Conservation (phyloP, 495 filamentous ascomycete genomes). For the Penicillium pancosmium region DNA sequence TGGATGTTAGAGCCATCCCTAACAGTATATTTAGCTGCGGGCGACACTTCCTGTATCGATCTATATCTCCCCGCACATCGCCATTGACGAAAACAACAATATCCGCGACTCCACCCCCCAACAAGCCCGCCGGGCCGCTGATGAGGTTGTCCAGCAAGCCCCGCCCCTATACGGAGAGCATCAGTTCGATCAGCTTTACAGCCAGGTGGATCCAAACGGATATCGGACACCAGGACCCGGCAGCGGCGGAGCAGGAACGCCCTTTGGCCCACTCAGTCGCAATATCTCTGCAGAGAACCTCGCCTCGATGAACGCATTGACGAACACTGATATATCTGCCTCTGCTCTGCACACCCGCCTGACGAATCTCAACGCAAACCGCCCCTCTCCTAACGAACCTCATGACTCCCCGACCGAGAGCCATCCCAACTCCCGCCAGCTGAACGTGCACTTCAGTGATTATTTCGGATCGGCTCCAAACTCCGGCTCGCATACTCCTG, state of each 20-base stretch:
- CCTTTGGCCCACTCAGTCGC: conserved; percentile 73
- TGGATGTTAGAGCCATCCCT: conserved; percentile 1
- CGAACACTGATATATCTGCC: conserved; percentile 52
- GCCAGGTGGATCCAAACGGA: conserved; percentile 74
- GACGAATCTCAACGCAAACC: conserved; percentile 53
- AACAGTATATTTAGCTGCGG: conserved; percentile 58
- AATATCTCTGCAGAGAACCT: conserved; percentile 81
- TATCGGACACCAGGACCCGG: conserved; percentile 73
- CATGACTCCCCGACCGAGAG: conserved; percentile 27
- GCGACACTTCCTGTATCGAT: conserved; percentile 84
- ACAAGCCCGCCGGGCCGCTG: conserved; percentile 33
- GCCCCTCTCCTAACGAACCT: conserved; percentile 27
- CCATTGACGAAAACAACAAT: conserved; percentile 78
- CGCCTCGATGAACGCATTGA: conserved; percentile 59
- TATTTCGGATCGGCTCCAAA: conserved; percentile 37
- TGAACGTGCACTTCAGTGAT: conserved; percentile 35
- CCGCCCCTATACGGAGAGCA: conserved; percentile 90
- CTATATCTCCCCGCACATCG: conserved; percentile 90
- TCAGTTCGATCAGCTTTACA: conserved; percentile 83
- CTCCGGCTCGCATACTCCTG: conserved; percentile 41
- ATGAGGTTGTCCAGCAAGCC: conserved; percentile 57
- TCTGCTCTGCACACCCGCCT: conserved; percentile 66
- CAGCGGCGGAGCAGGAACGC: conserved; percentile 73
- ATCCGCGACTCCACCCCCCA: conserved; percentile 58
- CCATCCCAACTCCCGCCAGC: conserved; percentile 27